phyloP scores from a whole-genome alignment of 352 stramenopile genomes.

The Phytophthora sojae region DNA sequence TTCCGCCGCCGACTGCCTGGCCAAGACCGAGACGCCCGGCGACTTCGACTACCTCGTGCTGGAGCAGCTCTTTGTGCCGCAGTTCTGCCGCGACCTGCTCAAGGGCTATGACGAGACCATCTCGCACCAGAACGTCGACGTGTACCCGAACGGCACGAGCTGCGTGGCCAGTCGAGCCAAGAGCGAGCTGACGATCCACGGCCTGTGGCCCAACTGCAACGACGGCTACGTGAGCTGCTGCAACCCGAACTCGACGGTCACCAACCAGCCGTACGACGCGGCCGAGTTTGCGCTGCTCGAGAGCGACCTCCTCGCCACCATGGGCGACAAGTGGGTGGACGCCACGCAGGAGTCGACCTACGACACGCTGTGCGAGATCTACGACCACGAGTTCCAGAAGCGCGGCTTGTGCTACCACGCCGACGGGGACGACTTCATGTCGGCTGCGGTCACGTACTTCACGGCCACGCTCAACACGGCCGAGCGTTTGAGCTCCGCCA shows the following conservation, averaged over 20 bases:
- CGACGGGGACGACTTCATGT: conserved; percentile 51
- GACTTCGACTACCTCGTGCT: conserved; percentile 84
- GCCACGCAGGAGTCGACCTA: conserved; percentile 57
- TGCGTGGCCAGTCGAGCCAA: conserved; percentile 40
- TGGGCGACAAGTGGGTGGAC: conserved; percentile 71
- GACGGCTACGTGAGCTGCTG: conserved; percentile 75
- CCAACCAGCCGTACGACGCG: conserved; percentile 67
- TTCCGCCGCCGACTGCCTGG: conserved; percentile 50
- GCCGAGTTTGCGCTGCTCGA: conserved; percentile 48
- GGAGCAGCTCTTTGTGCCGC: conserved; percentile 81
- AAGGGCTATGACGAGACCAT: conserved; percentile 66
- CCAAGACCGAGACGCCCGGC: conserved; percentile 63
- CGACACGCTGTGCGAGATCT: conserved; percentile 76
- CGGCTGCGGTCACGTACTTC: conserved; percentile 70
- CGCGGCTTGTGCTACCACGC: conserved; percentile 77
- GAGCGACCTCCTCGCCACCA: conserved; percentile 49
- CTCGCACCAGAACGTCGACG: conserved; percentile 77
- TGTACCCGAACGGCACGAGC: conserved; percentile 58
- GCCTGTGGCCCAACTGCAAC: conserved; percentile 77
- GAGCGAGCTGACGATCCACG: conserved; percentile 72
- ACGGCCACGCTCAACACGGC: conserved; percentile 58
- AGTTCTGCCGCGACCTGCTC: conserved; percentile 84
- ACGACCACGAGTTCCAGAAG: conserved; percentile 87
- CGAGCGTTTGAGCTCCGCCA: conserved; percentile 39
- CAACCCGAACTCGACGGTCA: conserved; percentile 61